Evolutionary conservation across 257 asterid genomes (phyloP).

Genomic region (Jasminum sambac): DNA sequence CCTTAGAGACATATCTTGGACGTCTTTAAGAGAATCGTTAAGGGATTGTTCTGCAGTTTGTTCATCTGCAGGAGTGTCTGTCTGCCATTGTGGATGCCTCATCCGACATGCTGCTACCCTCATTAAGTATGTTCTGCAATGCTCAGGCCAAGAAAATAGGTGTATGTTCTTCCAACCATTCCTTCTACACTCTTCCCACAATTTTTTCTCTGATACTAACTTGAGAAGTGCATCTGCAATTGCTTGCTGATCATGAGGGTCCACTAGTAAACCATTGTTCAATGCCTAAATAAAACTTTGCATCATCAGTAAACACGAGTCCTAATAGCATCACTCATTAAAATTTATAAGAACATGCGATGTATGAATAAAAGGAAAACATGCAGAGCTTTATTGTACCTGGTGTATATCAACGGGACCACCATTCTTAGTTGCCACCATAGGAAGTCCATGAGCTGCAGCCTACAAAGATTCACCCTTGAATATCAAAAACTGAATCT

Average conservation of each 20-base stretch:
- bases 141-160: conserved; percentile 61
- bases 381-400: conserved; percentile 26
- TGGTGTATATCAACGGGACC: conserved; percentile 58
- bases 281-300: conserved; percentile 33
- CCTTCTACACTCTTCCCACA: conserved; percentile 53
- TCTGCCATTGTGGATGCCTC: conserved; percentile 59
- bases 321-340: not conserved
- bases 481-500: conserved; percentile 3
- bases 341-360: not conserved
- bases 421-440: conserved; percentile 59
- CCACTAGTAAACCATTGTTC: conserved; percentile 50
- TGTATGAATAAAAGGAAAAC: not conserved
- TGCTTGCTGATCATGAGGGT: conserved; percentile 52
- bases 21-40: conserved; percentile 52
- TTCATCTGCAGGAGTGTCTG: conserved; percentile 45
- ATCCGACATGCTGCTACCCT: conserved; percentile 52
- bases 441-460: conserved; percentile 59
- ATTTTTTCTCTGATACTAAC: conserved; percentile 50
- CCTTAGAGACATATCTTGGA: conserved; percentile 49
- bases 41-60: conserved; percentile 37
- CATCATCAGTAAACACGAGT: not conserved
- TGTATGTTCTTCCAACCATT: conserved; percentile 61
- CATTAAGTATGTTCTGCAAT: conserved; percentile 50
- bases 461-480: conserved; percentile 34
- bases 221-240: conserved; percentile 52